Percentiles rank a stretch among this genome's conserved stretches.
Conservation (phyloP, 2,329 filamentous ascomycete species). For the Torrubiellomyces zombiae region DNA sequence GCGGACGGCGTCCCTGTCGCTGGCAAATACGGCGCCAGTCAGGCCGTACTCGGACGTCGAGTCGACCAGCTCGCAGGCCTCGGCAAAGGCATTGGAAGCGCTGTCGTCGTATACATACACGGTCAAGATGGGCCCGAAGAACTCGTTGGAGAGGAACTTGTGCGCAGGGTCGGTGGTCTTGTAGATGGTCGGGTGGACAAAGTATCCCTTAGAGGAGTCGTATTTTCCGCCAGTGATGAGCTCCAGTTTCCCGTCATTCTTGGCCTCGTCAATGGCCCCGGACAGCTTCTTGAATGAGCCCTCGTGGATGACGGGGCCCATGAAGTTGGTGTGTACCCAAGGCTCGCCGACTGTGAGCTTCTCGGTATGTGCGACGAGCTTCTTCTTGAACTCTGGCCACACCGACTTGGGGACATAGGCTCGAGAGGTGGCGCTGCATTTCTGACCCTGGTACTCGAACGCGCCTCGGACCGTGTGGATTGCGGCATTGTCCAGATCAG, state of each 20-base stretch:
- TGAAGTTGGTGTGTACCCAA: slow-evolving; percentile 57
- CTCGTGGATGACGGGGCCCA: slow-evolving; percentile 75
- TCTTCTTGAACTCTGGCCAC: slow-evolving; percentile 54
- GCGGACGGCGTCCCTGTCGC: slow-evolving; percentile 47
- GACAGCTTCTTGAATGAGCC: slow-evolving; percentile 67
- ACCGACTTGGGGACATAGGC: slow-evolving; percentile 61
- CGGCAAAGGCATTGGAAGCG: slow-evolving; percentile 36
- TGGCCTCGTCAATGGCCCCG: slow-evolving; percentile 63
- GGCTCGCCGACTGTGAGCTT: slow-evolving; percentile 56
- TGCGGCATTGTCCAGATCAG: slow-evolving; percentile 63
- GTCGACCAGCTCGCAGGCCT: slow-evolving; percentile 49
- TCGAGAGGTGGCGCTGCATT: slow-evolving; percentile 74
- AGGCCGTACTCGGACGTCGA: slow-evolving; percentile 59
- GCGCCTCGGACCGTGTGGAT: slow-evolving; percentile 72
- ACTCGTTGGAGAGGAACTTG: slow-evolving; percentile 57
- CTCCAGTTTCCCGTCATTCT: slow-evolving; percentile 54
- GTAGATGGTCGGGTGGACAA: slow-evolving; percentile 72
- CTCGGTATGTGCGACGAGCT: slow-evolving; percentile 50
- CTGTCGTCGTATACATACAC: slow-evolving; percentile 65
- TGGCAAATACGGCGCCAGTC: slow-evolving; percentile 60
- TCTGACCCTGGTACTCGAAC: slow-evolving; percentile 84
- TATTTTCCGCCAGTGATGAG: slow-evolving; percentile 62
- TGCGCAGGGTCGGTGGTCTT: slow-evolving; percentile 56
- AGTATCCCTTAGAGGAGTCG: slow-evolving; percentile 66
- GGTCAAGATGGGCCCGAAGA: slow-evolving; percentile 66